Conservation (phyloP, 1,284 basidiomycete species). For the Heterobasidion annosum region DNA sequence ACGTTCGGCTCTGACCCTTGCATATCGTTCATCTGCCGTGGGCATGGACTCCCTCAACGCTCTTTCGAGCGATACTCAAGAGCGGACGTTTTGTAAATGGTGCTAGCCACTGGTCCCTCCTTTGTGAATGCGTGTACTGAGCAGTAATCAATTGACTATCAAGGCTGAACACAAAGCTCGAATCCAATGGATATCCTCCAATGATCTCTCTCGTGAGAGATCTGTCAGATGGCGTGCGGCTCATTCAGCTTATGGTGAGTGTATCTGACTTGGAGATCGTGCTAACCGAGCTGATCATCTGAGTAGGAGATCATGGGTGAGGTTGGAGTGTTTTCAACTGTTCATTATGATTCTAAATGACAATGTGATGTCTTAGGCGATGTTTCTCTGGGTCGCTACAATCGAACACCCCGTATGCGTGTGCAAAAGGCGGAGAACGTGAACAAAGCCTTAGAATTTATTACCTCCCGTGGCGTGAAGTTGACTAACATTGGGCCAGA, state of each 20-base stretch:
- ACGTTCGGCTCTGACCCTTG: no score
- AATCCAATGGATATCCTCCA: slow-evolving; percentile 76
- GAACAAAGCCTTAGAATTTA: slow-evolving; percentile 93
- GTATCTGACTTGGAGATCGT: not conserved
- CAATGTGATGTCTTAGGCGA: slow-evolving; percentile 49
- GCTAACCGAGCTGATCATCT: not conserved
- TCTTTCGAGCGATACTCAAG: slow-evolving; percentile 60
- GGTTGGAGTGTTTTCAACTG: slow-evolving; percentile 2
- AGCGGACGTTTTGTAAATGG: slow-evolving; percentile 86
- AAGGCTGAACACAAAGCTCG: slow-evolving; percentile 94
- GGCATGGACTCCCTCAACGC: slow-evolving; percentile 50
- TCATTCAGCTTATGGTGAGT: slow-evolving; percentile 86
- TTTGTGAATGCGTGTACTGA: slow-evolving; percentile 2
- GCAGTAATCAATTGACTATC: slow-evolving; percentile 1
- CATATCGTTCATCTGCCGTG: not conserved
- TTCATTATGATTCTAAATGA: not conserved
- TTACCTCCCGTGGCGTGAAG: slow-evolving; percentile 89
- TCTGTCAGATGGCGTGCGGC: slow-evolving; percentile 89
- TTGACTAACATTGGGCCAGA: slow-evolving; percentile 97
- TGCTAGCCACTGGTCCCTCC: slow-evolving; percentile 18
- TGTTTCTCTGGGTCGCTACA: slow-evolving; percentile 85
- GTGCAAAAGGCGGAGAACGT: slow-evolving; percentile 99
- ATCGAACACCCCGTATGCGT: slow-evolving; percentile 82
- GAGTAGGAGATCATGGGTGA: slow-evolving; percentile 87
- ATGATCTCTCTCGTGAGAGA: slow-evolving; percentile 89